phyloP scores from a whole-genome alignment of 148 eudicot species.

The Heliosperma pusillum region DNA sequence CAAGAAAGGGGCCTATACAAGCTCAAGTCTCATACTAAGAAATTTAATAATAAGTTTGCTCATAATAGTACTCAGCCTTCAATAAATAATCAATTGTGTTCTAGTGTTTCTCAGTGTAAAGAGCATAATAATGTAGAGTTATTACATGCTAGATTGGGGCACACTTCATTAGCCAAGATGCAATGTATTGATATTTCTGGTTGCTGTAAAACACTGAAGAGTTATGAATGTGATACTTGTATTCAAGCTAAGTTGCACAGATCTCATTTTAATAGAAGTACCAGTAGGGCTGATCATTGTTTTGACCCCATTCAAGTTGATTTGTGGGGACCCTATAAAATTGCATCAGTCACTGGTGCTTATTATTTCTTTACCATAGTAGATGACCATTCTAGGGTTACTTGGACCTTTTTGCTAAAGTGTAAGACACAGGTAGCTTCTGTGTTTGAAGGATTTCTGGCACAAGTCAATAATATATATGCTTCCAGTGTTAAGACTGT shows the following conservation, averaged over 20 bases:
- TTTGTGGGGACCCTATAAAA: slow-evolving; percentile 2
- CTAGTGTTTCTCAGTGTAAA: neutral
- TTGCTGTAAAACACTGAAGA: too few relatives aligned
- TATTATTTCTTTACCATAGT: neutral
- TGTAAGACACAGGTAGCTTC: too few relatives aligned
- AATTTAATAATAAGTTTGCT: too few relatives aligned
- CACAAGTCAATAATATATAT: too few relatives aligned
- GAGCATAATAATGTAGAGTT: neutral
- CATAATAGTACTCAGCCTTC: too few relatives aligned
- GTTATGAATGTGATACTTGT: slow-evolving; percentile 3
- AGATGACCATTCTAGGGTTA: neutral
- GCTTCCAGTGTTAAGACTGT: too few relatives aligned
- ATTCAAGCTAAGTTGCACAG: neutral
- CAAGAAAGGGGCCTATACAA: neutral
- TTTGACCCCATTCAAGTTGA: slow-evolving; percentile 8
- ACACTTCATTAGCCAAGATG: neutral
- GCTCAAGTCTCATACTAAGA: too few relatives aligned
- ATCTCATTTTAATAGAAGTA: neutral
- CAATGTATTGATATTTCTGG: neutral
- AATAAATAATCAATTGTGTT: too few relatives aligned
- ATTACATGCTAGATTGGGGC: slow-evolving; percentile 3
- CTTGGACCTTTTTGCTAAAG: neutral
- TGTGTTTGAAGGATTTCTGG: too few relatives aligned
- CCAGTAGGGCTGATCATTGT: neutral
- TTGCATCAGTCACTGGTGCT: neutral